These are phyloP conservation scores for Stephania yunnanensis DNA, from an alignment of 164 flowering plant species.

Conservation along the genomic window DNA sequence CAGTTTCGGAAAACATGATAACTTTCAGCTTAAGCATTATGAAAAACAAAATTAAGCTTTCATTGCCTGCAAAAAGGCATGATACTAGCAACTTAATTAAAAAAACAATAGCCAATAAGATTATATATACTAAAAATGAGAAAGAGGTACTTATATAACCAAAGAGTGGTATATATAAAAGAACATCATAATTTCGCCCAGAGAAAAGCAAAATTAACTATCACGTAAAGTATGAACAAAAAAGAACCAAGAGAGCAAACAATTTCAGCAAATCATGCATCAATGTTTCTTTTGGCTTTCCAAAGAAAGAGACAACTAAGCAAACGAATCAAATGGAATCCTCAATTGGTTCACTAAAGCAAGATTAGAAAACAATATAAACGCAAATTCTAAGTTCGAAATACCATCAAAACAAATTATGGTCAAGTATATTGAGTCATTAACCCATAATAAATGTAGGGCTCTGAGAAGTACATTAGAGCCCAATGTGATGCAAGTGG, in stretches of 20 bases:
- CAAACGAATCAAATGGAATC: no score
- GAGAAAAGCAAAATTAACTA: neutral
- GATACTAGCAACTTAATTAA: conserved; percentile 1
- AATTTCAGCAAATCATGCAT: neutral
- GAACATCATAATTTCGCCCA: neutral
- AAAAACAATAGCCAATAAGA: neutral
- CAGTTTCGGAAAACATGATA: neutral
- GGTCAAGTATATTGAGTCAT: no score
- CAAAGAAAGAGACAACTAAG: neutral
- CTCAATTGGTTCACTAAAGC: no score
- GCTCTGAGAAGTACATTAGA: no score
- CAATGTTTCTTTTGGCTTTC: neutral
- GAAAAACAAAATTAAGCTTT: neutral
- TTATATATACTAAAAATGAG: neutral
- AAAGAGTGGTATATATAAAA: neutral
- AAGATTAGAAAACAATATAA: no score
- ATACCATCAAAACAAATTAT: no score
- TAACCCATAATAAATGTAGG: no score
- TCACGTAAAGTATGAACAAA: neutral
- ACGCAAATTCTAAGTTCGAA: no score
- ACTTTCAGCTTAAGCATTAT: no score
- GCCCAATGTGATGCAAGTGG: no score
- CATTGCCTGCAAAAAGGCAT: conserved; percentile 3
- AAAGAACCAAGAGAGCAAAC: neutral
- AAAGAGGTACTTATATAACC: neutral